Percentiles rank a stretch among this genome's conserved stretches.
Conservation (phyloP, 2,329 filamentous ascomycete genomes). For the Chrysoporthe austroafricana region DNA sequence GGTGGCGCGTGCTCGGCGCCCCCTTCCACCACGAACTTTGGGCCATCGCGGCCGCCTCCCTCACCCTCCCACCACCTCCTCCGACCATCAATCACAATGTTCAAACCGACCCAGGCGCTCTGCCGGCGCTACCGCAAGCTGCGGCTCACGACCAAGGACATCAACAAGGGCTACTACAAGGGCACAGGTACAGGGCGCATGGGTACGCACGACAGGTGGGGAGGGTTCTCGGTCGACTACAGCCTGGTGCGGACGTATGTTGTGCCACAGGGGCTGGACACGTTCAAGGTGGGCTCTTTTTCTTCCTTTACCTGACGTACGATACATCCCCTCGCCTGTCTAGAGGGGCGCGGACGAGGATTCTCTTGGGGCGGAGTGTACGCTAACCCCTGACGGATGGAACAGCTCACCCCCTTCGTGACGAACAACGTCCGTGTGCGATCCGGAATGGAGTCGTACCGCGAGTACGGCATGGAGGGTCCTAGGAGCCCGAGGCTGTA, state of each 20-base stretch:
- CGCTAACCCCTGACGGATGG: slow-evolving; percentile 27
- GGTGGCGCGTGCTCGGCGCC: not conserved
- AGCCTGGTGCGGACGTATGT: slow-evolving; percentile 89
- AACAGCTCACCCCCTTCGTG: slow-evolving; percentile 80
- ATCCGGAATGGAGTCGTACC: slow-evolving; percentile 33
- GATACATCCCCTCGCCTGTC: no score
- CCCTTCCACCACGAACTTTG: not conserved
- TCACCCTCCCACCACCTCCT: no score
- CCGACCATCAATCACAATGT: slow-evolving; percentile 51
- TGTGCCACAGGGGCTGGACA: slow-evolving; percentile 69
- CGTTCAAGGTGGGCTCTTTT: slow-evolving; percentile 67
- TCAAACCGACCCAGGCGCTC: slow-evolving; percentile 68
- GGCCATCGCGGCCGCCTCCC: not conserved
- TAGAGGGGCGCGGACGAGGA: no score
- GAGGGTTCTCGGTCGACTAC: slow-evolving; percentile 84
- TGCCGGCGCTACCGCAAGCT: slow-evolving; percentile 73
- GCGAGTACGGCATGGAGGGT: slow-evolving; percentile 45
- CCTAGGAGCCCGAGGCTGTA: slow-evolving; percentile 66
- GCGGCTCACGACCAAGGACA: slow-evolving; percentile 87
- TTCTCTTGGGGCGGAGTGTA: not conserved
- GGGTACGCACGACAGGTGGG: slow-evolving; percentile 82
- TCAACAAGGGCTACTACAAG: slow-evolving; percentile 96
- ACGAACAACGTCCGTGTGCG: slow-evolving; percentile 59
- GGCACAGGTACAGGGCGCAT: slow-evolving; percentile 87
- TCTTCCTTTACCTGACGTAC: not conserved